Percentiles rank a stretch among this genome's conserved stretches.
phyloP scores from a whole-genome alignment of 805 yeast species.

The Starmerella sp. region DNA sequence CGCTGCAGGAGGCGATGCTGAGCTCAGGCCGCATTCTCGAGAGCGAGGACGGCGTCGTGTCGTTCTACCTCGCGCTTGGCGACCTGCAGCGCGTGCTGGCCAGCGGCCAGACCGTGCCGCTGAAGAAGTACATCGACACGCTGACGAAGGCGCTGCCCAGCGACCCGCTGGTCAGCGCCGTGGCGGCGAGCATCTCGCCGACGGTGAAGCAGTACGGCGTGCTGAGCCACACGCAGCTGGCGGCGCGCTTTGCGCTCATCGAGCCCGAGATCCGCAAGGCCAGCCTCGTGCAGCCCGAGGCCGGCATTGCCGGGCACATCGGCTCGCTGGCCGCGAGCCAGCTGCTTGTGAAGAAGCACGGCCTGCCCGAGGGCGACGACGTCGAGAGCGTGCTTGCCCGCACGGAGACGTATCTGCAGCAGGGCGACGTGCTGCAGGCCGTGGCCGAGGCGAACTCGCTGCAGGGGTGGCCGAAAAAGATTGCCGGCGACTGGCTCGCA shows the following conservation, averaged over 20 bases:
- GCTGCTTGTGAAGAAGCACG: conserved; percentile 65
- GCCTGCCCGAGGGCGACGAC: conserved; percentile 70
- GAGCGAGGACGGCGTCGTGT: conserved; percentile 33
- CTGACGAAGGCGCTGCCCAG: conserved; percentile 34
- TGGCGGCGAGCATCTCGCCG: conserved; percentile 39
- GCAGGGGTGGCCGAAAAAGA: conserved; percentile 84
- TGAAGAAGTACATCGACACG: conserved; percentile 28
- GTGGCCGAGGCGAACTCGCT: conserved; percentile 83
- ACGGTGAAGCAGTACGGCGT: conserved; percentile 43
- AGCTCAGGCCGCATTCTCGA: conserved; percentile 32
- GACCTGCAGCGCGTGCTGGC: conserved; percentile 35
- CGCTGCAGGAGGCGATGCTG: conserved; percentile 36
- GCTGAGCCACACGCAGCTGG: conserved; percentile 64
- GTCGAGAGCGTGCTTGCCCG: conserved; percentile 82
- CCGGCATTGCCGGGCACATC: conserved; percentile 87
- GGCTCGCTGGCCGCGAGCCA: conserved; percentile 68
- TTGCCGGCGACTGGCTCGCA: conserved; percentile 83
- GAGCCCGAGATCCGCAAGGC: conserved; percentile 82
- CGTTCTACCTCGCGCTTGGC: conserved; percentile 37
- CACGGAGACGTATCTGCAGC: conserved; percentile 60
- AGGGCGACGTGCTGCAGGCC: conserved; percentile 74
- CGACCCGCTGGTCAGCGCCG: conserved; percentile 40
- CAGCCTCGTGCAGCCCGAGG: conserved; percentile 83
- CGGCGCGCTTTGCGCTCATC: conserved; percentile 67
- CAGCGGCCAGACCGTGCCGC: conserved; percentile 29